These are phyloP conservation scores for Dillenia turbinata DNA, from an alignment of 164 flowering plant genomes.

Conservation along the genomic window DNA sequence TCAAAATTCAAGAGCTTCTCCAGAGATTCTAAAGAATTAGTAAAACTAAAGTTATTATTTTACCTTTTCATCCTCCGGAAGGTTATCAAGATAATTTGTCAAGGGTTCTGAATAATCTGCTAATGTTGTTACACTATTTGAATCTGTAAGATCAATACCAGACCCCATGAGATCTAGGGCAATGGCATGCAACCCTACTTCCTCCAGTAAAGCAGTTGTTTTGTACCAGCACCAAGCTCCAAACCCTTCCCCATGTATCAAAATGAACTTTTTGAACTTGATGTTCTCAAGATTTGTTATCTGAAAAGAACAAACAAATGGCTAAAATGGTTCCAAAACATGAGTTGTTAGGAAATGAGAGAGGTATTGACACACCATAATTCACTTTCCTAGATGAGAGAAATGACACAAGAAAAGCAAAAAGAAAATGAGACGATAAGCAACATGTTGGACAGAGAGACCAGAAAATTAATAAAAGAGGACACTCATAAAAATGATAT, in stretches of 20 bases:
- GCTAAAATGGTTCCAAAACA: too few species aligned
- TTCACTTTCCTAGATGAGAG: too few species aligned
- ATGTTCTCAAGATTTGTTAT: slow-evolving; percentile 58
- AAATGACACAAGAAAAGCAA: too few species aligned
- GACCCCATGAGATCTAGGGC: slow-evolving; percentile 88
- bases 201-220: slow-evolving; percentile 83
- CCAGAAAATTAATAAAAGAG: too few species aligned
- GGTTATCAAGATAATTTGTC: slow-evolving; percentile 53
- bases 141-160: slow-evolving; percentile 65
- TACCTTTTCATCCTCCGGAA: slow-evolving; percentile 87
- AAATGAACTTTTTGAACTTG: slow-evolving; percentile 59
- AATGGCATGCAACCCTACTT: slow-evolving; percentile 62
- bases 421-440: too few species aligned
- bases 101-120: slow-evolving; percentile 84
- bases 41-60: not conserved
- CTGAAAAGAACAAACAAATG: slow-evolving; percentile 27
- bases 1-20: not conserved
- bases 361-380: too few species aligned
- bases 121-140: slow-evolving; percentile 52
- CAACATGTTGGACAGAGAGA: too few species aligned
- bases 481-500: too few species aligned
- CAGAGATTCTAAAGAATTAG: not conserved
- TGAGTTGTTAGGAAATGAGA: too few species aligned
- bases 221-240: slow-evolving; percentile 99
- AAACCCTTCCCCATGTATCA: slow-evolving; percentile 96